Conservation (phyloP, 208 protist genomes). For the Crithidia mellificae region DNA sequence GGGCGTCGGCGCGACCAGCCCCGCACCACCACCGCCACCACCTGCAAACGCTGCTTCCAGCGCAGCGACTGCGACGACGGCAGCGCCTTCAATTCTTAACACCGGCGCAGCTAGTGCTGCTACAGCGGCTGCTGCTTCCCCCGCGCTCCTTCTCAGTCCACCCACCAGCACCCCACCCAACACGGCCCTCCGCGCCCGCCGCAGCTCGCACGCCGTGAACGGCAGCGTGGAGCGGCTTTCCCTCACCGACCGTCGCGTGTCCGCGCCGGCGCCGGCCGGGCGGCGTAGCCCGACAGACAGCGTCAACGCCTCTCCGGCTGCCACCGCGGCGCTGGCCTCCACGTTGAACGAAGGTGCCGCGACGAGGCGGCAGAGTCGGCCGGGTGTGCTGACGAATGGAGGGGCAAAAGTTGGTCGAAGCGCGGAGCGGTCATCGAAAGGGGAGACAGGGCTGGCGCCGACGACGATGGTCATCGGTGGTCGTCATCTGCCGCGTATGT, state of each 20-base stretch:
- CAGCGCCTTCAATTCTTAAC: too few relatives aligned
- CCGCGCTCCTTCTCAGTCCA: neutral
- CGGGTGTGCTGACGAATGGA: neutral
- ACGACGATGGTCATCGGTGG: constrained; percentile 6
- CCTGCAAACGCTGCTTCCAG: too few relatives aligned
- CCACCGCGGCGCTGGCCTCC: neutral
- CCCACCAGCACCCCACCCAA: constrained; percentile 4
- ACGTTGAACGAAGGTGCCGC: neutral
- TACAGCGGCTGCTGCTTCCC: too few relatives aligned
- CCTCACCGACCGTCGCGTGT: constrained; percentile 1
- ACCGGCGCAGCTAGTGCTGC: neutral
- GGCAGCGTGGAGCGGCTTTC: constrained; percentile 1
- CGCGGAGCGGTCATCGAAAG: too few relatives aligned
- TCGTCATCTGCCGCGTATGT: constrained; percentile 11
- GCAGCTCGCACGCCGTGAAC: constrained; percentile 2
- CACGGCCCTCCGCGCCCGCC: constrained; percentile 6
- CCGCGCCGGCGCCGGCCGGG: neutral
- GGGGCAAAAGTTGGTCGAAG: neutral
- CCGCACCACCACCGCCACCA: too few relatives aligned
- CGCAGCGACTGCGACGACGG: too few relatives aligned
- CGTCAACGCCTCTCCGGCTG: neutral
- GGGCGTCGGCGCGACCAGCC: neutral
- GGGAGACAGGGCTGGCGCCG: too few relatives aligned
- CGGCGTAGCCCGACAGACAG: neutral
- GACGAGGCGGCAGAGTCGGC: neutral